Evolutionary conservation across 805 yeast genomes (phyloP), one percentile per base, ranked within the genome.

Genomic region (Candida nemodendra): DNA sequence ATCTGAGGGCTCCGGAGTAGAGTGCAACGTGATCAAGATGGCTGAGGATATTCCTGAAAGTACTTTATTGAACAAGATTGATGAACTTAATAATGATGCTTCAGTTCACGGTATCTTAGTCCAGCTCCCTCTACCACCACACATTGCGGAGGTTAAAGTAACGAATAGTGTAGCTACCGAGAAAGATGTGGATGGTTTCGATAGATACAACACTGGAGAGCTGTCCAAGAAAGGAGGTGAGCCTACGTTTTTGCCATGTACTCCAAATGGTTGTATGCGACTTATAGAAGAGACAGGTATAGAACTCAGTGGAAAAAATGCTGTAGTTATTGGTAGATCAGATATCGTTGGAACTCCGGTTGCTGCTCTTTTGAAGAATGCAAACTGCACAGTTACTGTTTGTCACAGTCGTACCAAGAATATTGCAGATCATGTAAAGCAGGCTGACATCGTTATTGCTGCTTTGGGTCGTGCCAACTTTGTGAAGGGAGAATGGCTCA

Each of bases 321-420:
- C 90, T n/a, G 93, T 85, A 28, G 89, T 85, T 16, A 66, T 85
- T 46, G 95, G 95, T 33, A 75, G 95, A 65, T 82, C 90, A 26
- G 91, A 85, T 62, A 85, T 85, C 48, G 95, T 85, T 21, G 95
- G 95, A 44, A 76, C 81, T 37, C 95, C 95, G 27, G 78, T 84
- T 40, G 79, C 91, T 29, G 74, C 81, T 24, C 66, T 85, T 59
- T 68, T 85, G 54, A 81, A 77, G 53, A 78, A 79, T 58, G 76
- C 76, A 47, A 74, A 85, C 57, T 88, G 91, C 36, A 83, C 86
- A 14, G 93, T 85, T 30, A 82, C 93, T 11, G 67, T 75, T 32
- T 77, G 86, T 56, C 95, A 85, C 62, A 79, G 88, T 31, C 71
- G 70, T 54, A 77, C 93, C 18, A 61, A 69, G 29, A 68, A 76